Conservation (phyloP, 805 yeast genomes). For the Pichia deserticola region DNA sequence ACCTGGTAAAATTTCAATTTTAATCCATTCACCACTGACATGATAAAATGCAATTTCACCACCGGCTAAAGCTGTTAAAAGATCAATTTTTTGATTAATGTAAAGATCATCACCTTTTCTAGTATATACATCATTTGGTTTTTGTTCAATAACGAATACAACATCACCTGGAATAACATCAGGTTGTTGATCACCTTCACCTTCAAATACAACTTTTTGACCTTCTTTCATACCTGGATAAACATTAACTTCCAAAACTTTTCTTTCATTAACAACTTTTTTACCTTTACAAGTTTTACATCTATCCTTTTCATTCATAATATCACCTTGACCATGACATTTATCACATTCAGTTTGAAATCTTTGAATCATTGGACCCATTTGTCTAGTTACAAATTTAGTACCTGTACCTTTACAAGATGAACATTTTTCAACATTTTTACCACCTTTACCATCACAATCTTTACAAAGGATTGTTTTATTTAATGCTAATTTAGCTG, state of each 20-base stretch:
- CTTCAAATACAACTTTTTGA: conserved; percentile 81
- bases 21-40: conserved; percentile 85
- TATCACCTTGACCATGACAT: conserved; percentile 91
- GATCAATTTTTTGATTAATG: conserved; percentile 81
- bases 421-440: conserved; percentile 79
- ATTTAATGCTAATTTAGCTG: conserved; percentile 87
- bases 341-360: conserved; percentile 90
- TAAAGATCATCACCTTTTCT: conserved; percentile 86
- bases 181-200: conserved; percentile 98
- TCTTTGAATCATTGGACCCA: conserved; percentile 99
- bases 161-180: conserved; percentile 95
- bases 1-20: conserved; percentile 79
- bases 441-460: conserved; percentile 97
- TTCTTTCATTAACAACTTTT: conserved; percentile 80
- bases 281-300: conserved; percentile 86
- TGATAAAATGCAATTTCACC: conserved; percentile 86
- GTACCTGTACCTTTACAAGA: conserved; percentile 89
- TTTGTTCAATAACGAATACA: conserved; percentile 83
- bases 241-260: conserved; percentile 87
- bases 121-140: conserved; percentile 72
- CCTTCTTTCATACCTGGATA: conserved; percentile 97
- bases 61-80: conserved; percentile 93
- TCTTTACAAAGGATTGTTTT: conserved; percentile 81
- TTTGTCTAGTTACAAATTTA: conserved; percentile 88
- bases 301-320: conserved; percentile 76